phyloP scores from a whole-genome alignment of 1,284 basidiomycete genomes.

The Tilletia horrida region DNA sequence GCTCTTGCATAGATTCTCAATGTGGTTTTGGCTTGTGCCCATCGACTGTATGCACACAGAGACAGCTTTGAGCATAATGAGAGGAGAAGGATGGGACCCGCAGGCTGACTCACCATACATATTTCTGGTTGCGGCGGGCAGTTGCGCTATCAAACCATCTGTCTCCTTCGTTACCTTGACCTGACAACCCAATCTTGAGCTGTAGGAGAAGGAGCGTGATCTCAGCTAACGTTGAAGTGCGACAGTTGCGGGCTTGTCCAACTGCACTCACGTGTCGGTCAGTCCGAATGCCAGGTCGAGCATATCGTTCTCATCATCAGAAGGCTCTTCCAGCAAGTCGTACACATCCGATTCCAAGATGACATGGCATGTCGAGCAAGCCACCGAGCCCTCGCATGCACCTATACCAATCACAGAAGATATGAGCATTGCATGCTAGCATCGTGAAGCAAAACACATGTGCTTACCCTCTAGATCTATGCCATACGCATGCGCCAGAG shows the following conservation, averaged over 20 bases:
- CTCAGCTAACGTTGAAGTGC: too few species aligned
- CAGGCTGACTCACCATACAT: slow-evolving; percentile 66
- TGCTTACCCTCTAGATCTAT: slow-evolving; percentile 88
- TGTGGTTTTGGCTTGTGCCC: too few species aligned
- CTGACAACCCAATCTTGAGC: slow-evolving; percentile 68
- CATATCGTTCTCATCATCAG: slow-evolving; percentile 90
- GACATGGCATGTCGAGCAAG: slow-evolving; percentile 96
- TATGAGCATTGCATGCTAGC: background rate
- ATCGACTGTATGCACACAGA: background rate
- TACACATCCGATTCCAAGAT: slow-evolving; percentile 79
- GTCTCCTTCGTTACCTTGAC: slow-evolving; percentile 76
- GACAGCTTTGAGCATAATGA: background rate
- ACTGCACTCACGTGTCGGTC: slow-evolving; percentile 74
- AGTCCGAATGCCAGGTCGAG: slow-evolving; percentile 95
- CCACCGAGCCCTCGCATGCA: slow-evolving; percentile 85
- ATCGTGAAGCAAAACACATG: background rate
- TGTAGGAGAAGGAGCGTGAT: slow-evolving; percentile 33
- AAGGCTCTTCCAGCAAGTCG: slow-evolving; percentile 81
- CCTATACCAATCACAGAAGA: slow-evolving; percentile 19
- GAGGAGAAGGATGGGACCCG: too few species aligned
- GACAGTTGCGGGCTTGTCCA: background rate
- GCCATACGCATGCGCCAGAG: slow-evolving; percentile 90
- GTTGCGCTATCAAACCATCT: slow-evolving; percentile 78
- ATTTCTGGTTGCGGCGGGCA: slow-evolving; percentile 91
- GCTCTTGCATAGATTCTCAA: background rate